Conservation (phyloP, 306 rosid genomes). For the Vigna unguiculata region DNA sequence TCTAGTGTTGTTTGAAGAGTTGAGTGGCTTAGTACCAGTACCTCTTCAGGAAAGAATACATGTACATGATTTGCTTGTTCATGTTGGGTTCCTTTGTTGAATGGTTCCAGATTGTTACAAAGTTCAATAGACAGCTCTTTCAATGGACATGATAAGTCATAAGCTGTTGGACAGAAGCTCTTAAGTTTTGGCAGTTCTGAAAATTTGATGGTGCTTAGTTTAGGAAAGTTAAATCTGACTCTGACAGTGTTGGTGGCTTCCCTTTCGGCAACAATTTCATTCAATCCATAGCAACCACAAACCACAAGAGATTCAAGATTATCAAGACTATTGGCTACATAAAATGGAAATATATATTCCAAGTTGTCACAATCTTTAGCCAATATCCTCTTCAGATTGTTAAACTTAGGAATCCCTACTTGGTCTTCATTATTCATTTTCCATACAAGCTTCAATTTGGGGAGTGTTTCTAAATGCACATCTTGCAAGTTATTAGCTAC, state of each 20-base stretch:
- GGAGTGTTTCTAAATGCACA: neutral
- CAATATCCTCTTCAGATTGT: neutral
- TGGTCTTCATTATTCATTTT: neutral
- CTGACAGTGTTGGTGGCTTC: neutral
- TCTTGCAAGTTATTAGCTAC: neutral
- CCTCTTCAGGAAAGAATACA: conserved; percentile 16
- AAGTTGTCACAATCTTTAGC: neutral
- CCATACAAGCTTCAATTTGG: conserved; percentile 35
- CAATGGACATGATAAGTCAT: neutral
- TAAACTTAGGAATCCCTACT: neutral
- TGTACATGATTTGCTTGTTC: neutral
- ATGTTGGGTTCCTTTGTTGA: neutral
- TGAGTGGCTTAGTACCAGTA: neutral
- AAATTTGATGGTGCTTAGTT: neutral
- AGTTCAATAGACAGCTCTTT: neutral
- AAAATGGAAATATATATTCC: conserved; percentile 38
- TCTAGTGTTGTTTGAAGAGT: no score
- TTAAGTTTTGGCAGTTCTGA: neutral
- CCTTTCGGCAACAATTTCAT: neutral
- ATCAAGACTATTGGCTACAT: neutral
- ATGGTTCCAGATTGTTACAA: conserved; percentile 21
- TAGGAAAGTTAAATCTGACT: neutral
- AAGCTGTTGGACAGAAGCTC: neutral
- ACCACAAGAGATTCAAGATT: neutral
- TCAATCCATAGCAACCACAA: neutral